phyloP scores from a whole-genome alignment of 257 asterid genomes.

The Linderniella brevidens region DNA sequence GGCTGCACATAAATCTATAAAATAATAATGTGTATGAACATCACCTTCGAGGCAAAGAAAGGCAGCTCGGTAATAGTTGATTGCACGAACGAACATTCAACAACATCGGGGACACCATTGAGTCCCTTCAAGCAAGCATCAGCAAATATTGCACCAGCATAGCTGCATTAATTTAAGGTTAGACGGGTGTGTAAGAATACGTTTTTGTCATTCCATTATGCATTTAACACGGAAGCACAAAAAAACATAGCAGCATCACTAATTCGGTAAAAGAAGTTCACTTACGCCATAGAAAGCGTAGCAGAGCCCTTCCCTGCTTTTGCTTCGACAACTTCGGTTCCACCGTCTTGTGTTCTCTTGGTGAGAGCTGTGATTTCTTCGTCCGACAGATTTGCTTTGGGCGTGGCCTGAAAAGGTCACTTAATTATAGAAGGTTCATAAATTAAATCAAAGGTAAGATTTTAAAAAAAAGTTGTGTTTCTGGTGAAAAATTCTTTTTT shows the following conservation, averaged over 20 bases:
- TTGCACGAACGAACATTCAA: conserved; percentile 49
- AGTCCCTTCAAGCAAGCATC: conserved; percentile 39
- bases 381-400: conserved; percentile 33
- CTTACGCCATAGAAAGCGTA: conserved; percentile 70
- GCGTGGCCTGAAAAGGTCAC: conserved; percentile 26
- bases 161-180: neutral
- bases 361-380: conserved; percentile 46
- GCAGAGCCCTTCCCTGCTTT: conserved; percentile 70
- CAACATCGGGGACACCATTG: conserved; percentile 53
- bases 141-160: conserved; percentile 1
- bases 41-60: conserved; percentile 54
- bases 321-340: conserved; percentile 76
- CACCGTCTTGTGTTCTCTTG: conserved; percentile 60
- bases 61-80: conserved; percentile 43
- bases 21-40: no score
- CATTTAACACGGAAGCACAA: no score
- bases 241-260: no score
- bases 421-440: neutral
- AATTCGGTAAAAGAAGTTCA: no score
- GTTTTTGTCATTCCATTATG: no score
- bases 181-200: no score
- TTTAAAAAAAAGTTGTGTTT: no score
- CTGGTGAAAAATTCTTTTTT: no score
- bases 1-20: no score
- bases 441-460: neutral